phyloP scores from a whole-genome alignment of 2,329 filamentous ascomycete species.

The Phyllosticta paracitricarpa region DNA sequence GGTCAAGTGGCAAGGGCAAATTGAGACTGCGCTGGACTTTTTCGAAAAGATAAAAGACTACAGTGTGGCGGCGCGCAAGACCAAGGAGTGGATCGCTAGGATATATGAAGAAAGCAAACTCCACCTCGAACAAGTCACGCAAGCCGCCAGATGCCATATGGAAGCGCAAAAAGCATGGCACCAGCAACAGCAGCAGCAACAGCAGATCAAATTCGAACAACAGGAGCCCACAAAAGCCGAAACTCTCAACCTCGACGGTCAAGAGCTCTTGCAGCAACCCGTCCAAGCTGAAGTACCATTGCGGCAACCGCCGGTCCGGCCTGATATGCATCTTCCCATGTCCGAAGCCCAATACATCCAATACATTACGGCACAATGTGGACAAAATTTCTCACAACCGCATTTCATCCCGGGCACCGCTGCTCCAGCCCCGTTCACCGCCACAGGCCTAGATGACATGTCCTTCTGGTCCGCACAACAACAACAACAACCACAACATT shows the following conservation, averaged over 20 bases:
- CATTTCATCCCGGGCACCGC: background rate
- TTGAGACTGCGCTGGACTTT: constrained; percentile 33
- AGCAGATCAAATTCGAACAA: background rate
- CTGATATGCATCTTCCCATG: background rate
- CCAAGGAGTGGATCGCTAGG: constrained; percentile 30
- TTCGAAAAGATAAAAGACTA: constrained; percentile 34
- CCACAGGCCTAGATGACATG: background rate
- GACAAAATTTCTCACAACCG: background rate
- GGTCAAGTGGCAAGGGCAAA: constrained; percentile 31
- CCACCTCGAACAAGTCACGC: background rate
- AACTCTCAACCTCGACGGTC: background rate
- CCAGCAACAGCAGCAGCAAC: background rate
- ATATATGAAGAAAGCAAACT: constrained; percentile 33
- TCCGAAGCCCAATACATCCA: background rate
- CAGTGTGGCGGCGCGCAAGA: constrained; percentile 36
- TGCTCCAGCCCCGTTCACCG: background rate
- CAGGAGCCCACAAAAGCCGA: constrained; percentile 1
- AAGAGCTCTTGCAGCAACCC: background rate
- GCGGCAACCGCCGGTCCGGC: constrained; percentile 8
- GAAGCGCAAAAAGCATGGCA: background rate
- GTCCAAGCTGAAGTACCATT: background rate
- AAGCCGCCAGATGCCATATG: background rate
- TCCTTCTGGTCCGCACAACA: background rate
- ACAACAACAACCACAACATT: constrained; percentile 1
- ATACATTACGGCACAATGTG: background rate